Conservation (phyloP, 2,329 filamentous ascomycete species). For the Phoma herbarum region DNA sequence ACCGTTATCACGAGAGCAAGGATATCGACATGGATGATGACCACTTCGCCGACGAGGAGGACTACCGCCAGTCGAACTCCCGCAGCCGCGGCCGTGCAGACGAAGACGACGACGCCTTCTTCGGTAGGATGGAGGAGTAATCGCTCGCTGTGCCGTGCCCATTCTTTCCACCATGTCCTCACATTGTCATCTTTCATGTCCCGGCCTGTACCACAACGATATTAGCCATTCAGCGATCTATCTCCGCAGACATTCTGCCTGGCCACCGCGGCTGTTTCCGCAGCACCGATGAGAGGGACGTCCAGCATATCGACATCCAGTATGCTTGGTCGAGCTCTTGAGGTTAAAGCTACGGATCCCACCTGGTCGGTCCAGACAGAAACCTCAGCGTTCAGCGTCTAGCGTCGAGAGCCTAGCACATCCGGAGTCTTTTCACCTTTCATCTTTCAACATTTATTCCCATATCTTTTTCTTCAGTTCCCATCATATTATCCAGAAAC, state of each 20-base stretch:
- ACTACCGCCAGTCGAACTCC: conserved; percentile 60
- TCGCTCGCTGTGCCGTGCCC: not conserved
- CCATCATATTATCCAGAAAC: conserved; percentile 20
- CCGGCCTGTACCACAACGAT: conserved; percentile 48
- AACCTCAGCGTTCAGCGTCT: conserved; percentile 22
- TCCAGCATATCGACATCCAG: conserved; percentile 17
- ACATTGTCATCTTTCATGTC: conserved; percentile 16
- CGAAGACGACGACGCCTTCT: conserved; percentile 94
- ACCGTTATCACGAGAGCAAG: conserved; percentile 55
- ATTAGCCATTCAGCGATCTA: conserved; percentile 49
- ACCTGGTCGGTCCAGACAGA: conserved; percentile 20
- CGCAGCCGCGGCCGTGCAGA: conserved; percentile 70
- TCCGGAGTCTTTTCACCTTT: conserved; percentile 12
- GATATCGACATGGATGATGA: conserved; percentile 65
- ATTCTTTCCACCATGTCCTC: conserved; percentile 10
- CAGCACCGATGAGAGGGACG: conserved; percentile 56
- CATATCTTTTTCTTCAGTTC: conserved; percentile 18
- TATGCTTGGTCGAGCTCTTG: conserved; percentile 42
- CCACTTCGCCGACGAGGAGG: conserved; percentile 71
- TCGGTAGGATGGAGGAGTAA: conserved; percentile 90
- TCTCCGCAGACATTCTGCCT: conserved; percentile 47
- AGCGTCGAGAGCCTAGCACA: conserved; percentile 50
- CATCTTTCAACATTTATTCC: conserved; percentile 7
- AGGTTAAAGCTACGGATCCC: conserved; percentile 50
- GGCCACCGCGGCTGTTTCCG: conserved; percentile 27